These are phyloP conservation scores for Salix brachista DNA, from an alignment of 345 rosid genomes.

Conservation along the genomic window DNA sequence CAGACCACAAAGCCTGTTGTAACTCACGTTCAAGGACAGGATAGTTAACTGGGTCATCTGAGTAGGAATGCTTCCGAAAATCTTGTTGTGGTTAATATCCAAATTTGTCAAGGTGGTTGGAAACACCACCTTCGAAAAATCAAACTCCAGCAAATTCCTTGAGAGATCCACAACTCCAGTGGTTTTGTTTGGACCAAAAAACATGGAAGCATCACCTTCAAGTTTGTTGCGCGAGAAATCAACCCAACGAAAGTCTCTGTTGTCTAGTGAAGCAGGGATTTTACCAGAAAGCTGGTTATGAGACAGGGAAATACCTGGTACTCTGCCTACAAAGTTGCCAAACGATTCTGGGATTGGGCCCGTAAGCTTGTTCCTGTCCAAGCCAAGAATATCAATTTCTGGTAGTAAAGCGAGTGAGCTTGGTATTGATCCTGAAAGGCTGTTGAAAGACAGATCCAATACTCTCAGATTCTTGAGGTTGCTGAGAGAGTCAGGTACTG, in stretches of 20 bases:
- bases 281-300: slow-evolving; percentile 64
- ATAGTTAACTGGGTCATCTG: slow-evolving; percentile 34
- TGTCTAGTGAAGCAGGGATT: slow-evolving; percentile 52
- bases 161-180: slow-evolving; percentile 41
- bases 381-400: slow-evolving; percentile 41
- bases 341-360: slow-evolving; percentile 62
- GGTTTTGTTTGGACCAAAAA: slow-evolving; percentile 61
- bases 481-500: slow-evolving; percentile 20
- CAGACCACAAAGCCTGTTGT: slow-evolving; percentile 19
- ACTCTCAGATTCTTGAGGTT: slow-evolving; percentile 12
- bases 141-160: slow-evolving; percentile 55
- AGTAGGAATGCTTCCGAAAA: slow-evolving; percentile 52
- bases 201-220: slow-evolving; percentile 56
- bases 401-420: slow-evolving; percentile 42
- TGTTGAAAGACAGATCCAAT: neutral
- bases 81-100: slow-evolving; percentile 67
- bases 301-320: slow-evolving; percentile 44
- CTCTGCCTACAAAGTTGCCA: slow-evolving; percentile 31
- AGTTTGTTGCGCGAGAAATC: slow-evolving; percentile 65
- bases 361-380: slow-evolving; percentile 58
- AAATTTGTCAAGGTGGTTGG: slow-evolving; percentile 34
- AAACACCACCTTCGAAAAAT: slow-evolving; percentile 47
- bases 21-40: slow-evolving; percentile 35
- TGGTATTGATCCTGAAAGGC: slow-evolving; percentile 28
- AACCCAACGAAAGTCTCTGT: slow-evolving; percentile 32